Base-by-base conservation (phyloP, 257 asterid species). In the Penstemon barbatus region DNA sequence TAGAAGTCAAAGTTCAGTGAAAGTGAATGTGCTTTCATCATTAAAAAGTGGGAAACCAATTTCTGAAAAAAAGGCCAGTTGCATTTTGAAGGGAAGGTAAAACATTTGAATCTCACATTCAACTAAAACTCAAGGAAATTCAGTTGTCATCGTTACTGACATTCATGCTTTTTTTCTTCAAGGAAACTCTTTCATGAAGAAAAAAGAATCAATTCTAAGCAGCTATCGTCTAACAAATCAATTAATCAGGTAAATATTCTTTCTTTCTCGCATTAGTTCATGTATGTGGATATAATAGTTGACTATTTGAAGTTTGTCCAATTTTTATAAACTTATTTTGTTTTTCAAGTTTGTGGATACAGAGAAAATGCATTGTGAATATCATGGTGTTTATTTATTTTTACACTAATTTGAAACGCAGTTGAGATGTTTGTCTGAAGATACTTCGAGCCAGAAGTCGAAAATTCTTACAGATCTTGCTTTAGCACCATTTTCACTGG, bases 81-180 rank as follows among this genome's bases (percentile, higher is more conserved):
- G 62, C 68, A 64, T 15, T 45, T 48, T 78, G 77, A 81, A 73
- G 39, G 97, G 90, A 82, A 90, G 98, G 98, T 92, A 88, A 75
- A 38, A 41, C 12, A 55, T 55, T 44, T 57, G 48, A 7, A 46
- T 44, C 49, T 38, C 7, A 9, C 49, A 58, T 68, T 69, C 56
- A 61, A 7, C 4, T 65, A 58, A 54, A 50, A 40, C 25, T n/a
- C n/a, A 37, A 58, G 10, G 50, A 57, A 19, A 43, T 40, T 7
- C 51, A 63, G 57, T 6, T 46, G 50, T 7, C 12, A 33, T 39
- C 50, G 38, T 42, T 65, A 75, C 76, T 75, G 65, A 77, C 45
- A n/a, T 40, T 51, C 52, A n/a, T 41, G 19, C 13, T 4, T 5
- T 44, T 52, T 44, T 50, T 25, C n/a, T 63, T 12, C 63, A 74